Base-by-base conservation (phyloP, 2,329 filamentous ascomycete genomes). In the Aspergillus sp. region DNA sequence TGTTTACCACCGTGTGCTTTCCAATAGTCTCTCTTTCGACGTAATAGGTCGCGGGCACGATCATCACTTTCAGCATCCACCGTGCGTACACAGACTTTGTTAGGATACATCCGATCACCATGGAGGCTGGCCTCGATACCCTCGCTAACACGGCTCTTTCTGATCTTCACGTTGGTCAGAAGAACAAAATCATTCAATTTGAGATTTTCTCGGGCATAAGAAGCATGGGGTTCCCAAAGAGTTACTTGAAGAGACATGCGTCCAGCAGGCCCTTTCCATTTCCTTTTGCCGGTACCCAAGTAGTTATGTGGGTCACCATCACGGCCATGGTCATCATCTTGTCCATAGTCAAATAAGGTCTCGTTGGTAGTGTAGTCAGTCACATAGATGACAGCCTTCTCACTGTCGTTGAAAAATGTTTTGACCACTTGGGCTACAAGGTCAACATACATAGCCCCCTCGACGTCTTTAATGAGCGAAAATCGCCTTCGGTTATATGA, bases 351-450 rank as follows among this genome's bases (percentile, higher is more conserved):
- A 51, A 76, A 83, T 45, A 96, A 82, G 1, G 57, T 47, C 0
- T 72, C 58, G 56, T 96, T 88, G 40, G 79, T 69, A 0, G 89
- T 94, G 62, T 90, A 95, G 64, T 96, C 90, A 0, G 87, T 86
- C 12, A 95, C 70, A 71, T 90, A 90, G 0, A 95, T 51, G 5
- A 81, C 79, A 9, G 78, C 66, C 44, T 67, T 77, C 27, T 76
- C 73, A 37, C 53, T 54, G 33, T 66, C 62, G 27, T 55, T 61
- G 10, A 67, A 58, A 51, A 71, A 79, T 1, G 75, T 68, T 51
- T 76, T 82, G 37, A 90, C 76, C 2, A 95, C 79, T 58, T 90
- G 78, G 2, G 79, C 89, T 12, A 88, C 70, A 1, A 94, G 60
- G 59, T 95, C 81, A 54, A 77, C 81, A 58, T 84, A 94, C 0